Conservation (phyloP, 2,329 filamentous ascomycete species). For the Aspergillus awamori region DNA sequence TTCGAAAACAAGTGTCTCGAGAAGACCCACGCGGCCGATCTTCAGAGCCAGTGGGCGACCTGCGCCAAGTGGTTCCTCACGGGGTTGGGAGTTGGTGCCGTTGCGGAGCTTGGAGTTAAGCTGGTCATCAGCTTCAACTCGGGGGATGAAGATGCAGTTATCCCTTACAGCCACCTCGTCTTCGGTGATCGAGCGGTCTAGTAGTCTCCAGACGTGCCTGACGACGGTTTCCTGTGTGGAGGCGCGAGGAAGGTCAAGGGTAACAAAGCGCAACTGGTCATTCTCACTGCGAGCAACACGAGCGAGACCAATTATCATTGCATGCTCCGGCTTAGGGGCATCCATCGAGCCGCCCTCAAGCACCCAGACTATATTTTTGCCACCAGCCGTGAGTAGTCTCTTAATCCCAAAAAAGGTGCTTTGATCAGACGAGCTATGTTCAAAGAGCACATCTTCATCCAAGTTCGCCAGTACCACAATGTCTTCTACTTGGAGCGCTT, state of each 20-base stretch:
- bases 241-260: neutral
- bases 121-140: neutral
- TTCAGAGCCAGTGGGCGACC: neutral
- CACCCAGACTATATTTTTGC: neutral
- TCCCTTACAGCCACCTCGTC: neutral
- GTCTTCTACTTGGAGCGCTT: too few relatives aligned
- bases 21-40: neutral
- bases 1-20: constrained; percentile 1
- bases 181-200: neutral
- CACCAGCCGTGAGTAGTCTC: neutral
- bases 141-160: constrained; percentile 6
- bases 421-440: neutral
- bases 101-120: constrained; percentile 7
- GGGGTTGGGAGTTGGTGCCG: neutral
- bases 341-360: neutral
- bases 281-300: constrained; percentile 1
- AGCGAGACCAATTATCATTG: neutral
- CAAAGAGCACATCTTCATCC: too few relatives aligned
- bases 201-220: neutral
- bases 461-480: too few relatives aligned
- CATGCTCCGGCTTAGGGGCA: neutral
- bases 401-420: neutral
- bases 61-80: neutral
- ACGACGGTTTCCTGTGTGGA: neutral
- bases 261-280: neutral